A percentile compares a stretch with the other conserved stretches of the same genome.
Conservation (phyloP, 2,329 filamentous ascomycete genomes). For the Colletotrichum acutatum region DNA sequence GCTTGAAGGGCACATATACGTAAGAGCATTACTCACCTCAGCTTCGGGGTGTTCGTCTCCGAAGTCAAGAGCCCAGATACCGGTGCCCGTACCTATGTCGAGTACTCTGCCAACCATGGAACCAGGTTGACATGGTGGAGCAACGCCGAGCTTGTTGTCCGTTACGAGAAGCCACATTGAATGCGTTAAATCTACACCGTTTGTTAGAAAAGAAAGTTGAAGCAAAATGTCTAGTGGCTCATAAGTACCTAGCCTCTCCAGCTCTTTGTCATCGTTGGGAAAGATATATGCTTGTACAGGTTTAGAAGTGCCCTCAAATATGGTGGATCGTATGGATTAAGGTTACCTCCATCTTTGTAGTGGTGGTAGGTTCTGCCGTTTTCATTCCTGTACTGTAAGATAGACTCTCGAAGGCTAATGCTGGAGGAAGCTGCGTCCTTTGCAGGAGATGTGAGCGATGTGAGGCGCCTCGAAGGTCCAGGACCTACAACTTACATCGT, state of each 20-base stretch:
- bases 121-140: constrained; percentile 38
- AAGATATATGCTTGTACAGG: not conserved
- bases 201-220: not conserved
- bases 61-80: constrained; percentile 41
- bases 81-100: constrained; percentile 41
- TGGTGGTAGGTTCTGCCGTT: not conserved
- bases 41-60: constrained; percentile 46
- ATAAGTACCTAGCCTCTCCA: constrained; percentile 10
- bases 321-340: no score
- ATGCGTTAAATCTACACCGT: constrained; percentile 46
- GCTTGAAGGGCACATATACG: no score
- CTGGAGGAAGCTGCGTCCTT: constrained; percentile 8
- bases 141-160: constrained; percentile 42
- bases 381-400: constrained; percentile 3
- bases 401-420: not conserved
- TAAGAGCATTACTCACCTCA: constrained; percentile 29
- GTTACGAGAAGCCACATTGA: constrained; percentile 46
- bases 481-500: no score
- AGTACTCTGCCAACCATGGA: constrained; percentile 31
- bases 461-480: no score
- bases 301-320: not conserved
- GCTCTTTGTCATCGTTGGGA: constrained; percentile 23
- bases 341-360: constrained; percentile 34
- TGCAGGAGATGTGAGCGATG: no score
- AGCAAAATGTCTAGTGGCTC: not conserved